Base-by-base conservation (phyloP, 106 monocot species). In the Dendrobium chrysotoxum region DNA sequence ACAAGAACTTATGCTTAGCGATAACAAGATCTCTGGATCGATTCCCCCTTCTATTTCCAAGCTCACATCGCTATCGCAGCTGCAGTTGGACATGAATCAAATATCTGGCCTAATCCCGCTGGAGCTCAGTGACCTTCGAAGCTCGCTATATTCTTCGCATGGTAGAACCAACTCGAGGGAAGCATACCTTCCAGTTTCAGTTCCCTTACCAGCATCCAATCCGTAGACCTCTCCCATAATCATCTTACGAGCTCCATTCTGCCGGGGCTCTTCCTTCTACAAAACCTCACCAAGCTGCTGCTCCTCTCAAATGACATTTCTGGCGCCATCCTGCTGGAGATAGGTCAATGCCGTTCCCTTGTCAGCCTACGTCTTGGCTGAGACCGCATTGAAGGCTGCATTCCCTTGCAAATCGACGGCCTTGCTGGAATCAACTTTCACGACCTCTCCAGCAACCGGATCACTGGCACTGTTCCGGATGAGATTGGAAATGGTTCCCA, bases 161-260 rank as follows among this genome's bases (percentile, higher is more conserved):
- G 97, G 97, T 82, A 94, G 81, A 97, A 94, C 78, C 92, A 92
- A 70, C 82, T 97, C 4, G 94, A 94, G 65, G 97, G 97, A n/a
- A 81, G 88, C 81, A 91, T 97, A 13, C 97, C 94, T 11, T 53
- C 81, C 1, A 68, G 90, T 0, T 82, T 97, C 3, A 79, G 88
- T 10, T 78, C 82, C 20, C 86, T 92, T 71, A 78, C 86, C n/a
- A 84, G 65, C 42, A 91, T 97, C 18, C 90, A 94, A 40, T 81
- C 92, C 7, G 75, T 97, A 20, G 97, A 97, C 71, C 85, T 97
- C 44, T 92, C 92, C 1, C 94, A 92, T 77, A 97, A 97, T 55
- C 89, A 87, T 77, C 86, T 94, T 75, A 94, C 94, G 57, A 94
- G 97, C 18, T 25, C 82, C 9, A 92, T 94, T 26, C 97, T 94